Evolutionary conservation across 352 stramenopile genomes (phyloP).

Genomic region (Globisporangium sylvaticum): DNA sequence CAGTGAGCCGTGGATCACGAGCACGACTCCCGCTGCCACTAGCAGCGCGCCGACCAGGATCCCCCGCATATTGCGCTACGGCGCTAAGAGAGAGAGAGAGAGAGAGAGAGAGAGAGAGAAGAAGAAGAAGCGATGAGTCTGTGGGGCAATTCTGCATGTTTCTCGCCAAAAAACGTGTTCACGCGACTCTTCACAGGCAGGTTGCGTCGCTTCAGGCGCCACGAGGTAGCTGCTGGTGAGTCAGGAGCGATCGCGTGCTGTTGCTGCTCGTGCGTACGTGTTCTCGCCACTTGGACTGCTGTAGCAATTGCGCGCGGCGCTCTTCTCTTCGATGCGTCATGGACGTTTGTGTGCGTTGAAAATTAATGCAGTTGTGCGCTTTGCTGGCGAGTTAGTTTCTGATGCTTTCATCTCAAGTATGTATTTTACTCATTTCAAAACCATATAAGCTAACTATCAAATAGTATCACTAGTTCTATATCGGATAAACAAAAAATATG

Average conservation of each 20-base stretch:
- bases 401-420: no score
- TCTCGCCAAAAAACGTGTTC: not conserved
- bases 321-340: not conserved
- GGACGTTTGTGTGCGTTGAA: not conserved
- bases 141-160: not conserved
- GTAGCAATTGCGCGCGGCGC: not conserved
- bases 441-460: no score
- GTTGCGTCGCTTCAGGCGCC: not conserved
- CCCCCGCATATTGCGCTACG: constrained; percentile 22
- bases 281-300: not conserved
- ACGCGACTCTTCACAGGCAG: not conserved
- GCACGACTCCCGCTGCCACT: constrained; percentile 18
- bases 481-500: no score
- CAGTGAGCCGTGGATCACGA: constrained; percentile 20
- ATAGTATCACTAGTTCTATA: no score
- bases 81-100: not conserved
- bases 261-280: not conserved
- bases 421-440: no score
- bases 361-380: not conserved
- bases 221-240: not conserved
- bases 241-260: no score
- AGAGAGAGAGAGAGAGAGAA: no score
- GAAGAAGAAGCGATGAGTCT: not conserved
- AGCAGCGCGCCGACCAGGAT: constrained; percentile 20
- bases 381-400: no score